These are phyloP conservation scores for Paramecium primaurelia DNA, from an alignment of 73 alveolate species.

Conservation along the genomic window DNA sequence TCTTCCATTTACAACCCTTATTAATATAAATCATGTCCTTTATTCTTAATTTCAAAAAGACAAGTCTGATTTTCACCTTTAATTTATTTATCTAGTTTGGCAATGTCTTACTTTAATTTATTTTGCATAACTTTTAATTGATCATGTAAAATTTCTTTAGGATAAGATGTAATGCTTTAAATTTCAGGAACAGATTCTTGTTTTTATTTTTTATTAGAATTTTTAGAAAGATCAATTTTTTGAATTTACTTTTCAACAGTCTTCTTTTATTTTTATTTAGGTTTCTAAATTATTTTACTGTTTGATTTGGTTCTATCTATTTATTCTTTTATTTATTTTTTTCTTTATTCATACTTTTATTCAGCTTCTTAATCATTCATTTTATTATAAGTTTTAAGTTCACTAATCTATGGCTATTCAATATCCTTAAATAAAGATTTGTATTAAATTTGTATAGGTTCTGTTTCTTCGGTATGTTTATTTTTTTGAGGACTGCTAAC, in stretches of 20 bases:
- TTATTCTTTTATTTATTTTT: background rate
- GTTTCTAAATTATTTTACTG: background rate
- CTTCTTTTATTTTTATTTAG: background rate
- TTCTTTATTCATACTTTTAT: background rate
- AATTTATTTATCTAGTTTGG: background rate
- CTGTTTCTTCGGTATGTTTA: background rate
- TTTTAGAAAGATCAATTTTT: background rate
- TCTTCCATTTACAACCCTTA: background rate
- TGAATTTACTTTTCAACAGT: background rate
- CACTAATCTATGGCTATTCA: background rate
- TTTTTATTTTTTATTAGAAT: background rate
- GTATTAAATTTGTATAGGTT: background rate
- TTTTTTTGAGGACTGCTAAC: background rate
- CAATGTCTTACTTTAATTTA: background rate
- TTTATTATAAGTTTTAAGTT: background rate
- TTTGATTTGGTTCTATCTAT: background rate
- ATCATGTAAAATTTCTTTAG: background rate
- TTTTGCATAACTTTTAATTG: background rate
- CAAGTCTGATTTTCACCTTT: background rate
- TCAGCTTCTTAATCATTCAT: background rate
- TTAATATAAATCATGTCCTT: slow-evolving; percentile 8
- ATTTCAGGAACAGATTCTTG: background rate
- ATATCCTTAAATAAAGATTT: slow-evolving; percentile 1
- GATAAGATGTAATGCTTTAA: background rate
- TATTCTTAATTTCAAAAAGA: background rate